Percentiles rank a stretch among this genome's conserved stretches.
Conservation (phyloP, 169 alveolate species). For the Plasmodium malariae region DNA sequence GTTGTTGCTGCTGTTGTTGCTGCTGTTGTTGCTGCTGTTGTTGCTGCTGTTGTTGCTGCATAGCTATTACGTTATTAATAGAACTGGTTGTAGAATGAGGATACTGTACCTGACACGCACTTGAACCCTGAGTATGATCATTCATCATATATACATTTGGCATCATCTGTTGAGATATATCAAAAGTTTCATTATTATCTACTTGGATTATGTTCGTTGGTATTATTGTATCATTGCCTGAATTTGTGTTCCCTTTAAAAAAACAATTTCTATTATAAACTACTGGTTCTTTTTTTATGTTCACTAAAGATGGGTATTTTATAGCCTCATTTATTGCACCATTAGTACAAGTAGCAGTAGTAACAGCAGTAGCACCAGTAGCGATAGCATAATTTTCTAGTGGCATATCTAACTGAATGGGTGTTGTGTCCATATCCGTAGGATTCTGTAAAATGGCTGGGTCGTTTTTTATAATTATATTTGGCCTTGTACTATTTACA, state of each 20-base stretch:
- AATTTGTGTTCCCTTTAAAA: slow-evolving; percentile 1
- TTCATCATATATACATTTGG: slow-evolving; percentile 58
- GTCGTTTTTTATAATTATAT: slow-evolving; percentile 83
- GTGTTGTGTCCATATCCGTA: slow-evolving; percentile 76
- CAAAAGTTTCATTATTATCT: slow-evolving; percentile 15
- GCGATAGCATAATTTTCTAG: slow-evolving; percentile 57
- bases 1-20: too few species aligned
- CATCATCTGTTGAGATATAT: slow-evolving; percentile 6
- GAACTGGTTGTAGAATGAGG: slow-evolving; percentile 7
- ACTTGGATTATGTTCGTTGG: slow-evolving; percentile 34
- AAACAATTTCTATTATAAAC: slow-evolving; percentile 19
- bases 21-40: too few species aligned
- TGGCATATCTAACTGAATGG: slow-evolving; percentile 71
- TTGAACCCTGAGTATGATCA: slow-evolving; percentile 3
- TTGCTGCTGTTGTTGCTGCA: slow-evolving; percentile 2
- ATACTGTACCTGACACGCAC: slow-evolving; percentile 10
- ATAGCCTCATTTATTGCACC: slow-evolving; percentile 49
- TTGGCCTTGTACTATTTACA: slow-evolving; percentile 86
- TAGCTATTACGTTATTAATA: slow-evolving; percentile 16
- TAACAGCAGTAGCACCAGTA: too few species aligned
- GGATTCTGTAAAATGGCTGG: slow-evolving; percentile 72
- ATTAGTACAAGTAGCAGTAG: too few species aligned
- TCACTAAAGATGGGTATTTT: slow-evolving; percentile 36
- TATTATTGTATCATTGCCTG: neutral
- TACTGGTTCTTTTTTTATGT: slow-evolving; percentile 18